Conservation (phyloP, 352 stramenopile genomes). For the Pythium insidiosum region DNA sequence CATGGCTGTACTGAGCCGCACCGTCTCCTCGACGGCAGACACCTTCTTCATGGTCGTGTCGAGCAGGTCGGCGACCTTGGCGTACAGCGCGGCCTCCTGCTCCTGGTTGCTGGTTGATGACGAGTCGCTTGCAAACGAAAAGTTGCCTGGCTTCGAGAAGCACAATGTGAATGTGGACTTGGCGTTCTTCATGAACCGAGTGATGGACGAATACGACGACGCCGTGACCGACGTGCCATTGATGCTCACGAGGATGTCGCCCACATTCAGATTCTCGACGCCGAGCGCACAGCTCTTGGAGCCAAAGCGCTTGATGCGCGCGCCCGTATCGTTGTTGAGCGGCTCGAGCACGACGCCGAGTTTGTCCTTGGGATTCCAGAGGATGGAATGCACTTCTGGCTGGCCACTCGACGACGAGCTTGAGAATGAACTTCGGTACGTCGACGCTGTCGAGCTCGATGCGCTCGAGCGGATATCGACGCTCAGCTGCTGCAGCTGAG, state of each 20-base stretch:
- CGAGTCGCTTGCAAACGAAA: slow-evolving; percentile 1
- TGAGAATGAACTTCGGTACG: slow-evolving; percentile 70
- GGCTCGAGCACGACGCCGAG: slow-evolving; percentile 63
- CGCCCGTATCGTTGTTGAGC: slow-evolving; percentile 33
- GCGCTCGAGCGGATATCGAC: slow-evolving; percentile 51
- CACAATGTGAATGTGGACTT: slow-evolving; percentile 71
- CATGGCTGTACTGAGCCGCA: slow-evolving; percentile 69
- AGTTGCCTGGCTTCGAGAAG: slow-evolving; percentile 28
- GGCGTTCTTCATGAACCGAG: slow-evolving; percentile 69
- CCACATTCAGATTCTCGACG: slow-evolving; percentile 39
- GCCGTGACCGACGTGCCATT: slow-evolving; percentile 53
- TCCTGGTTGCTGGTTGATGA: slow-evolving; percentile 19
- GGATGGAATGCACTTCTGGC: slow-evolving; percentile 27
- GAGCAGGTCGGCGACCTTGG: slow-evolving; percentile 62
- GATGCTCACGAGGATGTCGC: slow-evolving; percentile 69
- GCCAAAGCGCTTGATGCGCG: slow-evolving; percentile 56
- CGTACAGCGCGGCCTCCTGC: slow-evolving; percentile 33
- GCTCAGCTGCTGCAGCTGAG: slow-evolving; percentile 64
- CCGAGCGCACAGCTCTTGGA: slow-evolving; percentile 64
- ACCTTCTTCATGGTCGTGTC: slow-evolving; percentile 72
- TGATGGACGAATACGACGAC: slow-evolving; percentile 56
- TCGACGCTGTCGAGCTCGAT: slow-evolving; percentile 37
- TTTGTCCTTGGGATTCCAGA: slow-evolving; percentile 73
- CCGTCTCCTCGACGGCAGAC: slow-evolving; percentile 58
- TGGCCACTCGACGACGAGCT: slow-evolving; percentile 34